A percentile compares a stretch with the other conserved stretches of the same genome.
Conservation (phyloP, 768 basidiomycete species). For the Naganishia kalamii region DNA sequence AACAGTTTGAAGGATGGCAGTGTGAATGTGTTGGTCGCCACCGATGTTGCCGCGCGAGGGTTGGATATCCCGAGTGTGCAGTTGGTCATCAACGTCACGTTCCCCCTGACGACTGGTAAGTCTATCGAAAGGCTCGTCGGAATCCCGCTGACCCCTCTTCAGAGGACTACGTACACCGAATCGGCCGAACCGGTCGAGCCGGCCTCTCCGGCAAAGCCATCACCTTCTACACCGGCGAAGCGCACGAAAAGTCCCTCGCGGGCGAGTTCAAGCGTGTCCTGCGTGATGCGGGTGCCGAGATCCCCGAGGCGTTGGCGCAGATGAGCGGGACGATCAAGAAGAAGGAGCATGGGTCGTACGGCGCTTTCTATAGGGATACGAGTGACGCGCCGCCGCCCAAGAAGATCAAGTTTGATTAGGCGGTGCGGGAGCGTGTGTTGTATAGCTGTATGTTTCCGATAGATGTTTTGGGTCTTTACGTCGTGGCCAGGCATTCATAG, state of each 20-base stretch:
- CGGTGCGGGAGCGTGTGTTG: not conserved
- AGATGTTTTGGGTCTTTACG: not conserved
- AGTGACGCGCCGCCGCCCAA: constrained; percentile 48
- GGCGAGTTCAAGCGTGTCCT: constrained; percentile 90
- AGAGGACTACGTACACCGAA: constrained; percentile 45
- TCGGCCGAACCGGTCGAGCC: constrained; percentile 65
- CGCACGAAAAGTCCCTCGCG: constrained; percentile 75
- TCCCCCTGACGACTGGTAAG: constrained; percentile 86
- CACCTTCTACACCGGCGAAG: constrained; percentile 92
- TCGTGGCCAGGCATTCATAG: no score
- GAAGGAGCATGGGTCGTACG: constrained; percentile 80
- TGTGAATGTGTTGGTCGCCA: constrained; percentile 80
- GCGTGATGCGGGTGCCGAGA: constrained; percentile 73
- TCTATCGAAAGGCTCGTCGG: constrained; percentile 47
- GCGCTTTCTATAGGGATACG: constrained; percentile 52
- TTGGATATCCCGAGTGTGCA: constrained; percentile 95
- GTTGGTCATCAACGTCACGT: constrained; percentile 93
- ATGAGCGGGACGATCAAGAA: constrained; percentile 98
- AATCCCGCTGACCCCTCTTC: not conserved
- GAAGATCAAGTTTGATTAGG: constrained; percentile 52
- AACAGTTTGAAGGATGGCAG: constrained; percentile 78
- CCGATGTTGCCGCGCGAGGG: constrained; percentile 93
- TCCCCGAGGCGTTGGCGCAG: constrained; percentile 64
- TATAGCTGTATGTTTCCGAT: not conserved
- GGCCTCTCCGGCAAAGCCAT: constrained; percentile 83